Percentiles rank a stretch among this genome's conserved stretches.
phyloP scores from a whole-genome alignment of 140 eudicot species.

The Cichorium intybus region DNA sequence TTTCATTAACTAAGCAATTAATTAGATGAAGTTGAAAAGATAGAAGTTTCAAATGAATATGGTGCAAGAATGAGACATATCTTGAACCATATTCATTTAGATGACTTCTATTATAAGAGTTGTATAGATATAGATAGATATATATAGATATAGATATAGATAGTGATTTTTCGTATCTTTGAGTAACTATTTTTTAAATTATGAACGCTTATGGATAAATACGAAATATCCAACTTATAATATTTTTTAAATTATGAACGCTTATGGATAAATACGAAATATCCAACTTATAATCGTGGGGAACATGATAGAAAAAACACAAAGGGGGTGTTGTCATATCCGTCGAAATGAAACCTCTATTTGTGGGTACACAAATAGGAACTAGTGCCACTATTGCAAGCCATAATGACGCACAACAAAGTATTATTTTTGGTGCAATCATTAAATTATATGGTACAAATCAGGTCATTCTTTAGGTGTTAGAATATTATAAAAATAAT shows the following conservation, averaged over 20 bases:
- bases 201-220: neutral
- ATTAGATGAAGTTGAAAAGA: too few species aligned
- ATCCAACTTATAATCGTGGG: neutral
- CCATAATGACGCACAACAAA: neutral
- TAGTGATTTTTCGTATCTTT: too few species aligned
- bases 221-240: neutral
- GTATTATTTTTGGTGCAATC: neutral
- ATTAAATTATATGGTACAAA: neutral
- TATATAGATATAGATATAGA: too few species aligned
- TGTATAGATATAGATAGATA: too few species aligned
- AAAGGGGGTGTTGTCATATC: constrained; percentile 20
- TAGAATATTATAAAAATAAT: too few species aligned
- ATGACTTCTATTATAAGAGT: too few species aligned
- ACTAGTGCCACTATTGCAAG: neutral
- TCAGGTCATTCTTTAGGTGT: neutral
- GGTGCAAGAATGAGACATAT: too few species aligned
- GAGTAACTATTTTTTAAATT: too few species aligned
- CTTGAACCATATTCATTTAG: too few species aligned
- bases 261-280: neutral
- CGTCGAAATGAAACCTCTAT: constrained; percentile 13
- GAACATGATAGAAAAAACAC: constrained; percentile 24
- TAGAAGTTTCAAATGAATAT: too few species aligned
- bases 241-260: neutral
- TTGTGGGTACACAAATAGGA: constrained; percentile 7
- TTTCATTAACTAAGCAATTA: too few species aligned